These are phyloP conservation scores for Lactarius deliciosus DNA, from an alignment of 768 basidiomycete genomes.

Conservation along the genomic window DNA sequence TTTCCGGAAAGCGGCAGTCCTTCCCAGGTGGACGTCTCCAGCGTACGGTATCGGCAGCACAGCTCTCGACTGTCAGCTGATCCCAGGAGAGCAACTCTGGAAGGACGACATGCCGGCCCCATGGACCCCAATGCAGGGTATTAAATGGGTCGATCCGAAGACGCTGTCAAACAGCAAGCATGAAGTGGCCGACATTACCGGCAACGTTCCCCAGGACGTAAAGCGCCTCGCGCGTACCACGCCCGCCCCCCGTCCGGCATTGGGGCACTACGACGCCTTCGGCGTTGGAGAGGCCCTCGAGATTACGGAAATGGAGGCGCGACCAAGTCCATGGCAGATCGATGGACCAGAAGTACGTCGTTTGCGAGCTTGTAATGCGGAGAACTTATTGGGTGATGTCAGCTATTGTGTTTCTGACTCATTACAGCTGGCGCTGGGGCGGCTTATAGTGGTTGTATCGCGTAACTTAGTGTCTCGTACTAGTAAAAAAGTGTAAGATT, in stretches of 20 bases:
- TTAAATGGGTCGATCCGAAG: slow-evolving; percentile 62
- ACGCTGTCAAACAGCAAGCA: slow-evolving; percentile 54
- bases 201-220: slow-evolving; percentile 60
- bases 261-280: slow-evolving; percentile 56
- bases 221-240: slow-evolving; percentile 70
- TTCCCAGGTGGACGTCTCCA: not conserved
- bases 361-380: slow-evolving; percentile 60
- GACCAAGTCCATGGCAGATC: slow-evolving; percentile 48
- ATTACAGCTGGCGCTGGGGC: slow-evolving; percentile 56
- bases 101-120: not conserved
- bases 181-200: slow-evolving; percentile 55
- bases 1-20: not conserved
- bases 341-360: slow-evolving; percentile 54
- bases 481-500: slow-evolving; percentile 51
- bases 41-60: not conserved
- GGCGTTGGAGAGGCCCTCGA: slow-evolving; percentile 58
- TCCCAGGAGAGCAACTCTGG: not conserved
- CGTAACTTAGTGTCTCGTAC: slow-evolving; percentile 51
- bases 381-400: slow-evolving; percentile 37
- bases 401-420: not conserved
- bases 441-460: slow-evolving; percentile 73
- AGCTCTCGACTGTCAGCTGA: not conserved
- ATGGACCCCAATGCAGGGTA: not conserved
- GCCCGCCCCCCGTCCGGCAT: slow-evolving; percentile 66
- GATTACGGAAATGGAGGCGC: slow-evolving; percentile 58